phyloP scores from a whole-genome alignment of 73 alveolate species.

The Paramecium sonneborni region DNA sequence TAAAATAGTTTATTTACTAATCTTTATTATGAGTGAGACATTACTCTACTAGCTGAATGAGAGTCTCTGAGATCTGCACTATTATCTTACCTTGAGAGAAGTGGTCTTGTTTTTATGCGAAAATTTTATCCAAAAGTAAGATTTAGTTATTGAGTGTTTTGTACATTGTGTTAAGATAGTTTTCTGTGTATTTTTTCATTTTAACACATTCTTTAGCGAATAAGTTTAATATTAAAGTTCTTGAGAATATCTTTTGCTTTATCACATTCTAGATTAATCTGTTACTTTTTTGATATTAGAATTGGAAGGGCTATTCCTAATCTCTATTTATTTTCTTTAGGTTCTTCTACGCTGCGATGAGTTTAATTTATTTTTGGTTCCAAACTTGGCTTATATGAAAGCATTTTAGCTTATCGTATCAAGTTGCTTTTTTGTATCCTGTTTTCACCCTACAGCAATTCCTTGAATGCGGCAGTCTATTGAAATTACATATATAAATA shows the following conservation, averaged over 20 bases:
- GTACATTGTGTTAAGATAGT: neutral
- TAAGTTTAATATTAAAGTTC: conserved; percentile 27
- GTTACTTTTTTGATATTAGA: neutral
- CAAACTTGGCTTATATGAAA: neutral
- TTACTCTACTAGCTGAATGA: conserved; percentile 35
- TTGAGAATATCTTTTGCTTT: neutral
- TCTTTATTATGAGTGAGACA: conserved; percentile 42
- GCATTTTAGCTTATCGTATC: neutral
- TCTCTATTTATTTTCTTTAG: neutral
- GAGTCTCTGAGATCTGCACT: conserved; percentile 21
- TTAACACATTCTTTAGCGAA: neutral
- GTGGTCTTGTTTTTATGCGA: conserved; percentile 12
- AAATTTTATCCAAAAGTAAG: conserved; percentile 34
- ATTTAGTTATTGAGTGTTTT: neutral
- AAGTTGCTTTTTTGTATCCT: neutral
- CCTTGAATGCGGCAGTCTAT: conserved; percentile 56
- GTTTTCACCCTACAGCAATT: neutral
- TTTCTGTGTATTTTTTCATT: conserved; percentile 11
- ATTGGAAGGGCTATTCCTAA: neutral
- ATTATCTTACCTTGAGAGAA: neutral
- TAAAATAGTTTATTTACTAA: conserved; percentile 15
- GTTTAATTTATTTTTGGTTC: neutral
- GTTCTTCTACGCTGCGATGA: neutral
- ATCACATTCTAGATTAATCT: neutral
- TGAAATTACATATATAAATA: conserved; percentile 20